Conservation (phyloP, 345 rosid genomes). For the Leavenworthia alabamica region DNA sequence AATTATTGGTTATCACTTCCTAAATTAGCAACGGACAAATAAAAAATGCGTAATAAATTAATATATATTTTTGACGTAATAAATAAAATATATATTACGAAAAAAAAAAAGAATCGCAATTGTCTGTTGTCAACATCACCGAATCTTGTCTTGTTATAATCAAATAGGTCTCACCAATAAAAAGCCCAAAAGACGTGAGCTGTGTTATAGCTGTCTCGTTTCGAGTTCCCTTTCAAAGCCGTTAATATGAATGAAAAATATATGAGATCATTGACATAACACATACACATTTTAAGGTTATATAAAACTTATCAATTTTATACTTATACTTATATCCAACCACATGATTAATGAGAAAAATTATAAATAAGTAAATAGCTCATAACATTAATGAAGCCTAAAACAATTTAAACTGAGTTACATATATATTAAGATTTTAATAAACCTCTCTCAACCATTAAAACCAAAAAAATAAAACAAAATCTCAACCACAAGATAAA, state of each 20-base stretch:
- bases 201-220: slow-evolving; percentile 22
- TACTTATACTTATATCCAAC: no score
- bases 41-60: no score
- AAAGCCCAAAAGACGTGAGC: slow-evolving; percentile 26
- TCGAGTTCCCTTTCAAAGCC: background rate
- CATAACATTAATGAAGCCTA: slow-evolving; percentile 12
- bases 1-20: background rate
- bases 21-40: background rate
- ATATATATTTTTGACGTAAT: no score
- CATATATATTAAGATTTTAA: slow-evolving; percentile 10
- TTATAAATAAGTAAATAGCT: background rate
- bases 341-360: no score
- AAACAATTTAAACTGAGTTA: slow-evolving; percentile 12
- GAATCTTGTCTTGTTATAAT: background rate
- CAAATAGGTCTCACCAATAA: background rate
- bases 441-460: background rate
- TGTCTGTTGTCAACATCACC: slow-evolving; percentile 20
- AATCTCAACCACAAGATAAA: slow-evolving; percentile 66
- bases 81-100: no score
- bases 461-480: slow-evolving; percentile 5
- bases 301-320: no score
- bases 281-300: no score
- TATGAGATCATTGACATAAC: background rate
- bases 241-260: background rate
- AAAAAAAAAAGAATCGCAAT: no score